Evolutionary conservation across 2,329 filamentous ascomycete species (phyloP), one percentile per base, ranked within the genome.

Genomic region (Cladosporium colombiae): DNA sequence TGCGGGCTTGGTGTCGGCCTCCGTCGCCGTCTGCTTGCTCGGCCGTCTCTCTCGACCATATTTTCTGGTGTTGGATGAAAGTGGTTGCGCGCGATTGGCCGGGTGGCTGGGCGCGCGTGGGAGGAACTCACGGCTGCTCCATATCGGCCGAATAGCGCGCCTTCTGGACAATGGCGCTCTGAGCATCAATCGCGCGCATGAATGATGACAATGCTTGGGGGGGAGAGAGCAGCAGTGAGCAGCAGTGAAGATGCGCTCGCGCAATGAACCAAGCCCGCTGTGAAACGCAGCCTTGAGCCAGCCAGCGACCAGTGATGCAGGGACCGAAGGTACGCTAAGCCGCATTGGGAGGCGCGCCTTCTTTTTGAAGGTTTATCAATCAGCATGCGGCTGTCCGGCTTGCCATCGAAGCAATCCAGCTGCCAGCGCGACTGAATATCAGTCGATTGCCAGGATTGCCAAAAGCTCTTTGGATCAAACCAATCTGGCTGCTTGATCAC

Each of bases 181-280:
- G 64, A 70, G 69, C 71, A 72, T 72, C 70, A 71, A 71, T 67
- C 37, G 62, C 61, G 64, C 53, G 65, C 66, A 66, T 67, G 53
- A 64, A 68, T 52, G 40, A 46, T 21, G 37, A 55, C 52, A 31
- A 55, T 55, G 52, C 52, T 21, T 55, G 52, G 25, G n/a, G 11
- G 31, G 18, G 27, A 29, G 27, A 5, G 27, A 29, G 27, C 27
- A 29, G 27, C 27, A 55, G 29, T 21, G 27, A 16, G 5, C 6
- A n/a, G 37, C 16, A 40, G 14, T 7, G 18, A 2, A 40, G n/a
- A n/a, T 40, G 16, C 18, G 5, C 35, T 40, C 16, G 4, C 35
- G 18, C 35, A n/a, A n/a, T 18, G 6, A 40, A 40, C 35, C n/a
- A 2, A n/a, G 18, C 16, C 37, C 40, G 40, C 40, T 21, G 40